Evolutionary conservation across 331 rosid species (phyloP).

Genomic region (Stylosanthes scabra): DNA sequence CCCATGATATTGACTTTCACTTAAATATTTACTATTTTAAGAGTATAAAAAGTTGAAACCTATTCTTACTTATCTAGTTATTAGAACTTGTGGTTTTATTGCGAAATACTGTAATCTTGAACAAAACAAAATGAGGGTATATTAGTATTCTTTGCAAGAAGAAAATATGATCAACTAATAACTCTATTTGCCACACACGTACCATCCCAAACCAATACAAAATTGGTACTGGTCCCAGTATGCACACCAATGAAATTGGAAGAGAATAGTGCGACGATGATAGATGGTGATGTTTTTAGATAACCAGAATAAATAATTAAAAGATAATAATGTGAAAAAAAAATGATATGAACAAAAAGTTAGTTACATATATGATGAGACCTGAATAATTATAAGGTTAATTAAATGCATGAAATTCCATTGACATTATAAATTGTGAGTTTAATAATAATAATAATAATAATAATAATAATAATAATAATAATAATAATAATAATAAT

Average conservation of each 20-base stretch:
- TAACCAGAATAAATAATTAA: neutral
- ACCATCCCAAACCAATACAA: slow-evolving; percentile 10
- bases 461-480: no score
- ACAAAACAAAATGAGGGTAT: neutral
- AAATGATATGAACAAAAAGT: no score
- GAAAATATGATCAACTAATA: neutral
- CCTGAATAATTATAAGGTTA: no score
- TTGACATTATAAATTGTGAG: no score
- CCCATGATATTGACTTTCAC: no score
- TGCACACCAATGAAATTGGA: neutral
- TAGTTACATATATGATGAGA: no score
- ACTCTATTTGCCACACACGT: neutral
- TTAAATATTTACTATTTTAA: no score
- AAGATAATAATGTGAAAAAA: neutral
- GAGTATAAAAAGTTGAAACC: no score
- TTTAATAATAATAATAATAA: no score
- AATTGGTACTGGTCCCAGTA: neutral
- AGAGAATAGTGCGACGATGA: neutral
- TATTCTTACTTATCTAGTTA: neutral
- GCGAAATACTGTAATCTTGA: neutral
- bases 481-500: no score
- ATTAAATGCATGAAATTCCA: no score
- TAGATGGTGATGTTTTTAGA: neutral
- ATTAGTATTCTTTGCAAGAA: neutral
- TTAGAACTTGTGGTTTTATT: neutral